Percentiles rank a stretch among this genome's conserved stretches.
Conservation (phyloP, 2,329 filamentous ascomycete species). For the Coniochaeta sp. region DNA sequence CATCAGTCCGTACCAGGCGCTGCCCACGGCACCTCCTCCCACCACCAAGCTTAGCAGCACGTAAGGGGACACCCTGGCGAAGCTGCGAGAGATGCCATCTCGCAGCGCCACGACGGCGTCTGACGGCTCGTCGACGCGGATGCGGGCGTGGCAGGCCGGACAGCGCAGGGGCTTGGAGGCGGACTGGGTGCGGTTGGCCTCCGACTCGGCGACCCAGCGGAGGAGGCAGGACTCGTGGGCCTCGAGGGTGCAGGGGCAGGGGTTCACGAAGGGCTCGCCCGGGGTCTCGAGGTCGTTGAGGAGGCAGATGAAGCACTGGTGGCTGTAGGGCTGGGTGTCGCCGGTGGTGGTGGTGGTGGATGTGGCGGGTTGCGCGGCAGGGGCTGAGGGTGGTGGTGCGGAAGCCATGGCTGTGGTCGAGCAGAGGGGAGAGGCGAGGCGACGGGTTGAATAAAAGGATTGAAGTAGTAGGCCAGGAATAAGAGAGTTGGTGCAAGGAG, state of each 20-base stretch:
- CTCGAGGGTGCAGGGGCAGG: slow-evolving; percentile 83
- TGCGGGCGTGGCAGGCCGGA: slow-evolving; percentile 81
- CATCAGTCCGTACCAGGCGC: slow-evolving; percentile 44
- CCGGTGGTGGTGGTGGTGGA: too few relatives aligned
- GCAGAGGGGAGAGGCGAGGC: background rate
- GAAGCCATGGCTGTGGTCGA: background rate
- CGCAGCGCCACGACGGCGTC: slow-evolving; percentile 64
- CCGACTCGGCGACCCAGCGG: slow-evolving; percentile 88
- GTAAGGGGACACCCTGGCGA: slow-evolving; percentile 50
- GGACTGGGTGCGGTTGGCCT: slow-evolving; percentile 43
- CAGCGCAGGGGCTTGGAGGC: slow-evolving; percentile 68
- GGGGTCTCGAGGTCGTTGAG: slow-evolving; percentile 45
- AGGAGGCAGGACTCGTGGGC: slow-evolving; percentile 87
- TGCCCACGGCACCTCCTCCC: slow-evolving; percentile 41
- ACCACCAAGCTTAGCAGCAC: slow-evolving; percentile 56
- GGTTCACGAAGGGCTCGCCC: slow-evolving; percentile 63
- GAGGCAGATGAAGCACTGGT: slow-evolving; percentile 54
- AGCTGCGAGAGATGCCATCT: slow-evolving; percentile 46
- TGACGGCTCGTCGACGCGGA: slow-evolving; percentile 66
- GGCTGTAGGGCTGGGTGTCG: background rate
- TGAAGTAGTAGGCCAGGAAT: too few relatives aligned
- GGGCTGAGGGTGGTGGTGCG: background rate
- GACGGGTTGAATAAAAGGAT: too few relatives aligned
- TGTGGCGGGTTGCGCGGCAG: background rate
- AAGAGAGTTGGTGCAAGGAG: too few relatives aligned